These are phyloP conservation scores for Sideroxylon spinosum DNA, from an alignment of 179 eudicot species.

Conservation along the genomic window DNA sequence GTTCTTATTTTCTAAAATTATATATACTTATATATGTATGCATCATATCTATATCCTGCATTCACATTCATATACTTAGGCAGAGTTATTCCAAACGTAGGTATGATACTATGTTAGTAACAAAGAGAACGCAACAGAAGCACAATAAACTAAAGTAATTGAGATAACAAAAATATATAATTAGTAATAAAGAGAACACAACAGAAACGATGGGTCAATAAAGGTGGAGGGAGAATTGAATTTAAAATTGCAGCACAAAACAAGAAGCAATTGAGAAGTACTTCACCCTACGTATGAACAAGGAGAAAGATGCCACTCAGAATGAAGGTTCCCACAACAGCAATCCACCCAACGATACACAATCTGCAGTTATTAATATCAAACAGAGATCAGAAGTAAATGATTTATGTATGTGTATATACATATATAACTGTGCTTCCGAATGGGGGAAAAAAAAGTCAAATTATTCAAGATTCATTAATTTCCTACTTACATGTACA, in stretches of 20 bases:
- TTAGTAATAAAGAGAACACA: no score
- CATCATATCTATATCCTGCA: no score
- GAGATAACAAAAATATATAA: no score
- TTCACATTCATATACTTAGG: no score
- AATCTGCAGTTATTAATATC: conserved; percentile 41
- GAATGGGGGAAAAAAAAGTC: background rate
- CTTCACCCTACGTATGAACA: conserved; percentile 55
- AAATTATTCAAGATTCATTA: background rate
- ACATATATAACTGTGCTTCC: background rate
- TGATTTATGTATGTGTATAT: no score
- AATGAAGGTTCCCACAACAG: conserved; percentile 52
- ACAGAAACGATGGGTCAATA: no score
- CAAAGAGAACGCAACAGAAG: background rate
- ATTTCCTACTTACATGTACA: conserved; percentile 49
- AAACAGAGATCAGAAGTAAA: background rate
- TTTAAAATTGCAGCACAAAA: background rate
- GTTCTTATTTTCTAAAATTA: no score
- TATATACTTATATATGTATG: no score
- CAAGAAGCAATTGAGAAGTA: background rate
- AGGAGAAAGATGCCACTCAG: conserved; percentile 55
- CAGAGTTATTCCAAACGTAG: no score
- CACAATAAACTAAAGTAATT: no score
- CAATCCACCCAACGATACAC: conserved; percentile 60
- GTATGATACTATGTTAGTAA: background rate
- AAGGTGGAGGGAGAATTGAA: background rate